A percentile compares a stretch with the other conserved stretches of the same genome.
Evolutionary conservation across 768 basidiomycete species (phyloP).

Genomic region (Russula sp.): DNA sequence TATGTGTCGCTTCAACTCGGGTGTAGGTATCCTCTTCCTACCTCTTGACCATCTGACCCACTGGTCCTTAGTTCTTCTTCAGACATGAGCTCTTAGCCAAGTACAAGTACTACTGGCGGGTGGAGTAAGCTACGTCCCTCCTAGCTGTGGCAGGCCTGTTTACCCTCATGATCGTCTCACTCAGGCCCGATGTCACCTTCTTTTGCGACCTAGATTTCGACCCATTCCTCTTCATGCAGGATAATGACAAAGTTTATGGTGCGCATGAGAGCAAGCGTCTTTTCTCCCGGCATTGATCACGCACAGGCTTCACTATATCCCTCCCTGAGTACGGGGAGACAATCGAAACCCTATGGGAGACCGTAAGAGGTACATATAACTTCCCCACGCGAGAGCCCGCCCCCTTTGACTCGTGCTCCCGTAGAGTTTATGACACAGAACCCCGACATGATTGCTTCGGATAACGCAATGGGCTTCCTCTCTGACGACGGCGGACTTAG

Average conservation of each 20-base stretch:
- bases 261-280: slow-evolving; percentile 3
- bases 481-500: slow-evolving; percentile 49
- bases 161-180: not conserved
- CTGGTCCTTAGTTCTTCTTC: slow-evolving; percentile 45
- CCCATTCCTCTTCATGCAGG: slow-evolving; percentile 55
- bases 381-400: not conserved
- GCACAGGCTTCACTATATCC: slow-evolving; percentile 60
- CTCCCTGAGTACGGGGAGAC: slow-evolving; percentile 72
- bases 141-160: not conserved
- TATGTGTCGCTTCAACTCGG: slow-evolving; percentile 95
- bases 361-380: slow-evolving; percentile 49
- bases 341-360: slow-evolving; percentile 67
- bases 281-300: not conserved
- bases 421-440: slow-evolving; percentile 46
- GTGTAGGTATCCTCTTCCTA: slow-evolving; percentile 43
- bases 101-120: slow-evolving; percentile 45
- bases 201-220: slow-evolving; percentile 54
- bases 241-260: slow-evolving; percentile 51
- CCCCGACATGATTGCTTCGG: slow-evolving; percentile 42
- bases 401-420: not conserved
- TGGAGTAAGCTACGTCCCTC: slow-evolving; percentile 37
- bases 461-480: slow-evolving; percentile 53
- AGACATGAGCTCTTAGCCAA: slow-evolving; percentile 38
- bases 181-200: slow-evolving; percentile 49
- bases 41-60: not conserved